A percentile compares a stretch with the other conserved stretches of the same genome.
Conservation (phyloP, 768 basidiomycete genomes). For the Calocybe gangraenosa region DNA sequence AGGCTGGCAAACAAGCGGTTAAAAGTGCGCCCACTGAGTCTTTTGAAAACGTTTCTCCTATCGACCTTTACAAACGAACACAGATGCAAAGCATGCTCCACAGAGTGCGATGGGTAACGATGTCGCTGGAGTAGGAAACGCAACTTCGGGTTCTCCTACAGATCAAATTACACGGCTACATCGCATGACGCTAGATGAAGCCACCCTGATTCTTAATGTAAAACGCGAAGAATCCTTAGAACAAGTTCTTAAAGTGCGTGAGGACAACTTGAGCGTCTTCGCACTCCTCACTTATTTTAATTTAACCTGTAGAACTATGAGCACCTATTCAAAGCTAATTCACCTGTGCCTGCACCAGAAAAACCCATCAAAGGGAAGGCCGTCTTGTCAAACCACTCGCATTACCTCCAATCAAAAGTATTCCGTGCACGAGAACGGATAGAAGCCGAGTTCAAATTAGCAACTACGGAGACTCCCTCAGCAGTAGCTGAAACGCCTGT, state of each 20-base stretch:
- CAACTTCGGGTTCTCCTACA: constrained; percentile 68
- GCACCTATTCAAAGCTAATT: constrained; percentile 87
- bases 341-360: constrained; percentile 56
- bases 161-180: constrained; percentile 83
- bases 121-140: constrained; percentile 68
- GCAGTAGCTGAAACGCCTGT: constrained; percentile 8
- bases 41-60: background rate
- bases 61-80: background rate
- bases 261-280: background rate
- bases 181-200: constrained; percentile 94
- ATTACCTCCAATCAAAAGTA: constrained; percentile 98
- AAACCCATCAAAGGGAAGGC: constrained; percentile 42
- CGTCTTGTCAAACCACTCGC: constrained; percentile 56
- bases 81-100: constrained; percentile 83
- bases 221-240: constrained; percentile 72
- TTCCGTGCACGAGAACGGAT: constrained; percentile 90
- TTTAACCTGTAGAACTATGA: constrained; percentile 88
- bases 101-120: constrained; percentile 66
- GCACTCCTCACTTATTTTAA: constrained; percentile 4
- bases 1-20: constrained; percentile 88
- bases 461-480: constrained; percentile 19
- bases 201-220: constrained; percentile 85
- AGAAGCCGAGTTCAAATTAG: constrained; percentile 69
- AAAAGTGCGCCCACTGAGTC: constrained; percentile 68
- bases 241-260: constrained; percentile 64